phyloP scores from a whole-genome alignment of 805 yeast genomes.

The Saturnispora galanensis region DNA sequence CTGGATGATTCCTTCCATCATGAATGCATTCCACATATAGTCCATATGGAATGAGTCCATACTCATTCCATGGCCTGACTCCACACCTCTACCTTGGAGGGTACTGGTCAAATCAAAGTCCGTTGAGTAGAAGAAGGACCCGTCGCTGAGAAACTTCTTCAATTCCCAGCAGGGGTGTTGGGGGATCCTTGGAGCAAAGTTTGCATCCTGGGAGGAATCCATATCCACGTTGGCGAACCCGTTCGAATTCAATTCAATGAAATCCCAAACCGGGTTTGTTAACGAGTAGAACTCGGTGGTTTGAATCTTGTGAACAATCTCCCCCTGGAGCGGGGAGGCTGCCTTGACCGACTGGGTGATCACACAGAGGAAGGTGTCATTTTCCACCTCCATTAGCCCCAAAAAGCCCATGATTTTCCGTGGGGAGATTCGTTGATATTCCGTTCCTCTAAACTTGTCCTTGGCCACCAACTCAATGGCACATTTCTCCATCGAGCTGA shows the following conservation, averaged over 20 bases:
- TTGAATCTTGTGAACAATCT: constrained; percentile 68
- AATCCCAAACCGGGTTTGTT: constrained; percentile 71
- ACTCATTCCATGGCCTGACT: constrained; percentile 32
- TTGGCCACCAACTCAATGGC: constrained; percentile 40
- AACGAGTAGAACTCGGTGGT: constrained; percentile 84
- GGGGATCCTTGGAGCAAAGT: constrained; percentile 22
- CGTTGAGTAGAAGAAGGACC: constrained; percentile 86
- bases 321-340: constrained; percentile 73
- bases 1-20: constrained; percentile 72
- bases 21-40: constrained; percentile 94
- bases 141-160: constrained; percentile 68
- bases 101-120: constrained; percentile 89
- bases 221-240: constrained; percentile 50
- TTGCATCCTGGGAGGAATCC: constrained; percentile 26
- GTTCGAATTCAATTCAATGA: constrained; percentile 51
- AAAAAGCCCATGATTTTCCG: constrained; percentile 56
- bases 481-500: constrained; percentile 29
- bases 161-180: constrained; percentile 81
- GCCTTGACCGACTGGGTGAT: constrained; percentile 70
- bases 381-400: constrained; percentile 66
- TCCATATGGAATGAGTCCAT: constrained; percentile 63
- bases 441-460: constrained; percentile 27
- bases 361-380: constrained; percentile 63
- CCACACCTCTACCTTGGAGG: constrained; percentile 65
- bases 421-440: constrained; percentile 34